Evolutionary conservation across 169 alveolate genomes (phyloP).

Genomic region (Plasmodium sp.): DNA sequence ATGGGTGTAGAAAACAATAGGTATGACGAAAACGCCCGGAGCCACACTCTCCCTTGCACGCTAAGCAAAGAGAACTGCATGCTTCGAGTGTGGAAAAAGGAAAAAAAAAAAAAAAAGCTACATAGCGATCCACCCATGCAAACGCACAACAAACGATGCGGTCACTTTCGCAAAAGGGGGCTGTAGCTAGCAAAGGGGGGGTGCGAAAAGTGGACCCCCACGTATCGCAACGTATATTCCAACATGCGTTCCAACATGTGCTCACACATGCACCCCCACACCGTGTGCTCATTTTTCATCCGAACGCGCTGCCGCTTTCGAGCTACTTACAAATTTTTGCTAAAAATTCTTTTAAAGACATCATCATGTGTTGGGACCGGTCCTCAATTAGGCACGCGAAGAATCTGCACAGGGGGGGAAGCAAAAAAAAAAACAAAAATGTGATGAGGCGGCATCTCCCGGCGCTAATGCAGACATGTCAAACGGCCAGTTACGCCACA

Average conservation of each 20-base stretch:
- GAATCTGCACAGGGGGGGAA: conserved; percentile 46
- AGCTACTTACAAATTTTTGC: conserved; percentile 73
- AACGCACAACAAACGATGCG: not conserved
- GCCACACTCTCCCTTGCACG: not conserved
- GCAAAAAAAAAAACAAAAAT: not conserved
- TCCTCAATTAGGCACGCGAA: conserved; percentile 83
- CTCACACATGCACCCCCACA: not conserved
- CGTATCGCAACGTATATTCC: too few relatives aligned
- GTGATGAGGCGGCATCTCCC: not conserved
- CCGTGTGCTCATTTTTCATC: not conserved
- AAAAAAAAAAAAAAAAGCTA: not conserved
- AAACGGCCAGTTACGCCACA: not conserved
- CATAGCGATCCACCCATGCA: not conserved
- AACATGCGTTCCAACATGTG: not conserved
- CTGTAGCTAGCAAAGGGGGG: not conserved
- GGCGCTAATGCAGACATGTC: not conserved
- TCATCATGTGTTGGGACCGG: conserved; percentile 86
- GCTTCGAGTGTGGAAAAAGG: not conserved
- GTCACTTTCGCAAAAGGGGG: not conserved
- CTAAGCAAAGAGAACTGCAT: not conserved
- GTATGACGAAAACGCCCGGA: not conserved
- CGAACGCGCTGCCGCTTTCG: not conserved
- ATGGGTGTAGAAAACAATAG: not conserved
- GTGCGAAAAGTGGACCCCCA: not conserved
- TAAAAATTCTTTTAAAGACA: conserved; percentile 82